Evolutionary conservation across 441 rosid species (phyloP), one percentile per base, ranked within the genome.

Genomic region (Sinapis alba): DNA sequence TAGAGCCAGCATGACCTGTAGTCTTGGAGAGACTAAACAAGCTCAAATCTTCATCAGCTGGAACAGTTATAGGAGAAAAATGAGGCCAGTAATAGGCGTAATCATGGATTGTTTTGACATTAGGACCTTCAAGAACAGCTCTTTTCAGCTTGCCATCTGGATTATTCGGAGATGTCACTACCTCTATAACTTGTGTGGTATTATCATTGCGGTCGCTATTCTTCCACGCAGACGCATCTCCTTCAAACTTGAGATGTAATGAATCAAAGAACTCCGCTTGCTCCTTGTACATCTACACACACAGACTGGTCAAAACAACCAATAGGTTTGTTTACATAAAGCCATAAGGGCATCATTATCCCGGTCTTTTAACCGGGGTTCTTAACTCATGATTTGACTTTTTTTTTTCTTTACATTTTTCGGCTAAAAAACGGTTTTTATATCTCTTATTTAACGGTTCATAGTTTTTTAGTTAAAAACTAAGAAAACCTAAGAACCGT

Each of bases 21-120:
- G 87, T 78, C 85, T 90, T 90, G 13, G 91, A 87, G 27, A 86
- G 81, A 20, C 89, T 80, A 47, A 90, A 87, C 9, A 87, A 7
- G 79, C 83, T 80, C 20, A 85, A n/a, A 73, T 88, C 85, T 57
- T 66, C 87, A 64, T 85, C 85, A 5, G 81, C 81, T 3, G 88
- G 83, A 58, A 75, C 45, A 6, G 91, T 84, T 30, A 89, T 86
- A 15, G 87, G 75, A 6, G 97, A 81, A 65, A 78, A 91, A 74
- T 85, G 85, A 5, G 91, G 97, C 97, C 94, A 86, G 38, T 85
- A 88, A 32, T 91, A 91, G 1, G 97, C 94, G 26, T 62, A 77
- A 73, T 88, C 94, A 68, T 88, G 47, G 1, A 91, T 71, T 56
- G 73, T 34, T 83, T 82, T 88, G 13, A 71, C 86, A 69, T 80